Evolutionary conservation across 1,284 basidiomycete species (phyloP).

Genomic region (Apiotrichum montevideense): DNA sequence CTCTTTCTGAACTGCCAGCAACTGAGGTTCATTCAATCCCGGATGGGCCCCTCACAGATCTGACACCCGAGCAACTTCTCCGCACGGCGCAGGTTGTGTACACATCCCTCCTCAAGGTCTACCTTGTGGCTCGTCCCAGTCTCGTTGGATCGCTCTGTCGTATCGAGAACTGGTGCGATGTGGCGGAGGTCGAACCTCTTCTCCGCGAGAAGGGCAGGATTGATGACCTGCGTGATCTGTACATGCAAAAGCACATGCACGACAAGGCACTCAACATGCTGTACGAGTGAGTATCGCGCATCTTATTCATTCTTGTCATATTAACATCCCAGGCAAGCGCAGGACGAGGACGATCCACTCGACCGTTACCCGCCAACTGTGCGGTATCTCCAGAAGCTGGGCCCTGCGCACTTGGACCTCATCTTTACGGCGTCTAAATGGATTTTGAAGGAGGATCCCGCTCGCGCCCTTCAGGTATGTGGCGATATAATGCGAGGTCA

Average conservation of each 20-base stretch:
- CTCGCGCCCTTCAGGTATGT: constrained; percentile 71
- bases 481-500: too few species aligned
- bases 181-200: constrained; percentile 86
- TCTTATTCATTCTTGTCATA: not conserved
- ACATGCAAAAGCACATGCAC: constrained; percentile 94
- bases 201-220: constrained; percentile 78
- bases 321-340: constrained; percentile 57
- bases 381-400: constrained; percentile 83
- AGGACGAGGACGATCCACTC: constrained; percentile 67
- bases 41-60: constrained; percentile 59
- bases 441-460: constrained; percentile 69
- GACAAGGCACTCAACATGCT: constrained; percentile 76
- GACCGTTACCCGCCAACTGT: constrained; percentile 80
- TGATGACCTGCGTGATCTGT: constrained; percentile 82
- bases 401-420: constrained; percentile 67
- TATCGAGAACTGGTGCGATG: constrained; percentile 94
- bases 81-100: constrained; percentile 89
- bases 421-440: constrained; percentile 75
- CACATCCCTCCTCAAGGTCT: constrained; percentile 91
- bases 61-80: constrained; percentile 72
- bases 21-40: constrained; percentile 65
- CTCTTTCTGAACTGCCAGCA: constrained; percentile 49
- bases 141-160: constrained; percentile 84
- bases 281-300: constrained; percentile 56
- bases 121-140: constrained; percentile 73